Percentiles rank a stretch among this genome's conserved stretches.
These are phyloP conservation scores for Trichoderma parareesei DNA, from an alignment of 495 filamentous ascomycete genomes.

Conservation along the genomic window DNA sequence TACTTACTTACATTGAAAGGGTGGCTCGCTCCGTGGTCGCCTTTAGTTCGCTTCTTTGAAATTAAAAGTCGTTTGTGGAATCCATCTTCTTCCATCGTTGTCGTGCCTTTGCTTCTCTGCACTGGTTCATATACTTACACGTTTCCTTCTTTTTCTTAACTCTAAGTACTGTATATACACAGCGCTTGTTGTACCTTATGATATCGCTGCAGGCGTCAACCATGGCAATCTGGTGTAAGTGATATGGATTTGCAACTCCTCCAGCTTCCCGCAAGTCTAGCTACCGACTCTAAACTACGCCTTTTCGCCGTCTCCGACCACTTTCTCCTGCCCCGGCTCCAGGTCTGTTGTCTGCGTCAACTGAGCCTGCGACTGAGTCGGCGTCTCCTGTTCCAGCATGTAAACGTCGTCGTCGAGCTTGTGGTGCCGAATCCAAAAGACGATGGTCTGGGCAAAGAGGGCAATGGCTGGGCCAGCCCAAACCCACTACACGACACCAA, in stretches of 20 bases:
- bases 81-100: no score
- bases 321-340: background rate
- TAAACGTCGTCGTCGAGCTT: conserved; percentile 38
- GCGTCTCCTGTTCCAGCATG: conserved; percentile 21
- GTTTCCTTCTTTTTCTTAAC: no score
- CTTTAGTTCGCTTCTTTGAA: background rate
- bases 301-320: background rate
- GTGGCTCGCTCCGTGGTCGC: background rate
- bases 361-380: background rate
- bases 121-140: no score
- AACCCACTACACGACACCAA: conserved; percentile 27
- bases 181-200: no score
- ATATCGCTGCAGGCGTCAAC: no score
- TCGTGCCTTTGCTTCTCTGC: no score
- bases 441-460: conserved; percentile 36
- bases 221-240: no score
- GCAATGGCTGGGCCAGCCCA: conserved; percentile 45
- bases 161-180: no score
- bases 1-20: no score
- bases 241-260: no score
- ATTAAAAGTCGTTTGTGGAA: no score
- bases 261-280: no score
- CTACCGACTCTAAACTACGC: background rate
- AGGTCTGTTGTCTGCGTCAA: background rate
- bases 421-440: conserved; percentile 41